Evolutionary conservation across 208 protist genomes (phyloP), one percentile per base, ranked within the genome.

Genomic region (Trypanosomatidae sp.): DNA sequence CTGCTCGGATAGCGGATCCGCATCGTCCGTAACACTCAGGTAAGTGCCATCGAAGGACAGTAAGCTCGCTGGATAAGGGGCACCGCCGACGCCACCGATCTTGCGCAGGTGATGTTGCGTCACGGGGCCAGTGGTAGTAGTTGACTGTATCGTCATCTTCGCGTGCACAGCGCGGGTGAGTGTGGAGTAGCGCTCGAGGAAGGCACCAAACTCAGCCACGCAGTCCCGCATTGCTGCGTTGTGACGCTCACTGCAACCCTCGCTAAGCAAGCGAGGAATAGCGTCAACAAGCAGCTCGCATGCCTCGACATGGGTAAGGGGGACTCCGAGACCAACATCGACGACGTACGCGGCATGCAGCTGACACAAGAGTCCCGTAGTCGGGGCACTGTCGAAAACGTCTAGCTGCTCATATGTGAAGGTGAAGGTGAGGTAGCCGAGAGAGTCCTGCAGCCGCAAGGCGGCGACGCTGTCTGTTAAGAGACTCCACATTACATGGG

Each of bases 51-150:
- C 83, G 70, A 96, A 96, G 1, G 81, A 53, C 13, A 94, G 55
- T 22, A 84, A 78, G 36, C 66, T 83, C 28, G 79, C 81, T 19
- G 91, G 91, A 70, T 86, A 93, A 33, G 91, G 91, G 10, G 79
- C 84, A 17, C 86, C 91, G 28, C 82, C 85, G 33, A 76, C 73
- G 22, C 80, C 83, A n/a, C 87, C 85, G 15, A 86, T 73, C 39
- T 78, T 79, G 22, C 91, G 76, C 58, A 96, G 77, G 71, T 96
- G 91, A 80, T 84, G 75, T 70, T 92, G 87, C 36, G 88, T 89
- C 64, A 86, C 87, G 9, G 87, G 83, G 5, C 89, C 87, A 0
- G 73, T 77, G 15, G 80, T 62, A 15, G 71, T 62, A 1, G 84
- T 82, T 12, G 88, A 90, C 74, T 92, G 86, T 19, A 92, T 76